Conservation (phyloP, 306 rosid genomes). For the Prunus fruticosa region DNA sequence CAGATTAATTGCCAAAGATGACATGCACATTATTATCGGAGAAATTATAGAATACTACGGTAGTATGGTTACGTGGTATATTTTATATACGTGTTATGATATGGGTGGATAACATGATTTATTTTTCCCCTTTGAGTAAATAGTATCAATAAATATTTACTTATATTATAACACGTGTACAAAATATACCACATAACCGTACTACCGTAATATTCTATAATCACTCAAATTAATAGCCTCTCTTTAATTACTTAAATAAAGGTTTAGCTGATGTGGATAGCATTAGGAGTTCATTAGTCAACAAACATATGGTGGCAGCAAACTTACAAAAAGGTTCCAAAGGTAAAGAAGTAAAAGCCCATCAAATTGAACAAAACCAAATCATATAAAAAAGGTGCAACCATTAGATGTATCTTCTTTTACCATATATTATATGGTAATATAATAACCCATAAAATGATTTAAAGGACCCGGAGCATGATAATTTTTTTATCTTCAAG, state of each 20-base stretch:
- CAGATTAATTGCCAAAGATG: slow-evolving; percentile 13
- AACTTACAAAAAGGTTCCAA: slow-evolving; percentile 9
- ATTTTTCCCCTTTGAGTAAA: accelerated
- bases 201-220: no score
- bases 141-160: no score
- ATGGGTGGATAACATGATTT: no score
- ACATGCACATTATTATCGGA: slow-evolving; percentile 15
- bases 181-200: no score
- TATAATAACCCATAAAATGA: background rate
- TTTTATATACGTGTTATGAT: no score
- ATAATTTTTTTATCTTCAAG: slow-evolving; percentile 12
- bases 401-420: background rate
- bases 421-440: background rate
- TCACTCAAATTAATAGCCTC: slow-evolving; percentile 9
- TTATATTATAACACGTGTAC: no score
- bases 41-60: no score
- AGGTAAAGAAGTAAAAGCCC: slow-evolving; percentile 18
- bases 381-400: background rate
- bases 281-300: slow-evolving; percentile 26
- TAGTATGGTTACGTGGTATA: no score
- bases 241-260: slow-evolving; percentile 20
- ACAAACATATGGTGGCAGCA: slow-evolving; percentile 20
- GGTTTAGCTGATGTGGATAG: slow-evolving; percentile 28
- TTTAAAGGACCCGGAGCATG: slow-evolving; percentile 21
- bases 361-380: slow-evolving; percentile 13